A percentile compares a stretch with the other conserved stretches of the same genome.
These are phyloP conservation scores for Chaetomium cochliodes DNA, from an alignment of 495 filamentous ascomycete genomes.

Conservation along the genomic window DNA sequence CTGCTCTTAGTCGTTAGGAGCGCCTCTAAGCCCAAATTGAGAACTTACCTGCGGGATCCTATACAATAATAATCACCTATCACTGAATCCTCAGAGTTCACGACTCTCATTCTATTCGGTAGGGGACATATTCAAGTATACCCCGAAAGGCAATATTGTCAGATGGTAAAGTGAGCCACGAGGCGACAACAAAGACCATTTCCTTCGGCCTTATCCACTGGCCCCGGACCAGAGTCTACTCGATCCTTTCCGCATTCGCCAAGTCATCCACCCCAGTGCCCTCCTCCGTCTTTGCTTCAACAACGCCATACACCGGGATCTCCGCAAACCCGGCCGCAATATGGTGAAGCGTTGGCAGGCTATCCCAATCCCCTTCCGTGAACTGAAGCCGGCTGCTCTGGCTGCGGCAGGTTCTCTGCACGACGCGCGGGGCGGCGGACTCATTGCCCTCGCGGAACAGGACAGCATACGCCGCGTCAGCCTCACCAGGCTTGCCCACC, in stretches of 20 bases:
- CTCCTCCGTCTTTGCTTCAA: constrained; percentile 51
- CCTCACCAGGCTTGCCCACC: constrained; percentile 44
- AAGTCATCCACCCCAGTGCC: constrained; percentile 44
- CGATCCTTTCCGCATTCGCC: constrained; percentile 48
- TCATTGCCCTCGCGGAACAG: constrained; percentile 41
- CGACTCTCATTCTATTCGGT: too few species aligned
- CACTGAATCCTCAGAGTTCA: too few species aligned
- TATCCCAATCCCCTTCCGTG: constrained; percentile 42
- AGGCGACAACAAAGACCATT: too few species aligned
- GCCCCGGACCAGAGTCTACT: too few species aligned
- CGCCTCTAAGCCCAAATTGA: too few species aligned
- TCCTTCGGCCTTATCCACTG: too few species aligned
- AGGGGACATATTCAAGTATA: too few species aligned
- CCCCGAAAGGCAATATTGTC: too few species aligned
- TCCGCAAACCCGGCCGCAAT: constrained; percentile 50
- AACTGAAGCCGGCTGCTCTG: background rate
- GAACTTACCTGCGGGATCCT: too few species aligned
- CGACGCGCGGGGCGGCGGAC: background rate
- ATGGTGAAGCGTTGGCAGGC: constrained; percentile 57
- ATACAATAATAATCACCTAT: too few species aligned
- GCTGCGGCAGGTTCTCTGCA: constrained; percentile 2
- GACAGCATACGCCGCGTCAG: constrained; percentile 49
- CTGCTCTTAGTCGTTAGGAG: too few species aligned
- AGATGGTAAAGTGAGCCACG: too few species aligned
- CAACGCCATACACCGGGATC: constrained; percentile 54